Evolutionary conservation across 176 grass and related monocot species (phyloP).

Genomic region (Luzula sylvatica): DNA sequence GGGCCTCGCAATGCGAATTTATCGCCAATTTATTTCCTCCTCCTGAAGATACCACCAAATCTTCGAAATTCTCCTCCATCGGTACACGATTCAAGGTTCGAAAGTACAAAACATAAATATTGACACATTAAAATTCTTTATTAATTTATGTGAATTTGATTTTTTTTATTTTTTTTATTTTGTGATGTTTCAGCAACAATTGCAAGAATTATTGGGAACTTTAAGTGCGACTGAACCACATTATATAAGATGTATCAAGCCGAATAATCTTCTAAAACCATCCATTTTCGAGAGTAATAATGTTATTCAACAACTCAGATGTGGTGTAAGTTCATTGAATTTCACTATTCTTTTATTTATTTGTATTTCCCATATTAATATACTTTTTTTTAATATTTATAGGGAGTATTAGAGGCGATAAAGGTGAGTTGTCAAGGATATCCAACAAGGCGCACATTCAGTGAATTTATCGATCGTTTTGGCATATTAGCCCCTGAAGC

Average conservation of each 20-base stretch:
- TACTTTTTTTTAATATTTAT: too few relatives aligned
- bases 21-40: slow-evolving; percentile 84
- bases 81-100: slow-evolving; percentile 90
- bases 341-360: slow-evolving; percentile 22
- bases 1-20: slow-evolving; percentile 72
- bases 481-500: slow-evolving; percentile 70
- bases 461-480: slow-evolving; percentile 97
- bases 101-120: background rate
- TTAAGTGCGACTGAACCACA: slow-evolving; percentile 76
- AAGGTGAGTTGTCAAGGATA: slow-evolving; percentile 92
- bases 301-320: slow-evolving; percentile 91
- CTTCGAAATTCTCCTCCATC: slow-evolving; percentile 94
- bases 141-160: background rate
- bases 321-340: slow-evolving; percentile 67
- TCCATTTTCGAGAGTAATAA: slow-evolving; percentile 88
- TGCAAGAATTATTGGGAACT: slow-evolving; percentile 91
- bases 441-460: slow-evolving; percentile 64
- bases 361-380: background rate
- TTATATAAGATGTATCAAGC: slow-evolving; percentile 93
- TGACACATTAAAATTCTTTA: too few relatives aligned
- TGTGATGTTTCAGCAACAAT: slow-evolving; percentile 80
- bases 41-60: slow-evolving; percentile 80
- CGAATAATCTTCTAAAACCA: slow-evolving; percentile 91
- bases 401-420: slow-evolving; percentile 97
- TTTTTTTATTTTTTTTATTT: slow-evolving; percentile 20